Percentiles rank a stretch among this genome's conserved stretches.
phyloP scores from a whole-genome alignment of 768 basidiomycete genomes.

The Suillus placidus region DNA sequence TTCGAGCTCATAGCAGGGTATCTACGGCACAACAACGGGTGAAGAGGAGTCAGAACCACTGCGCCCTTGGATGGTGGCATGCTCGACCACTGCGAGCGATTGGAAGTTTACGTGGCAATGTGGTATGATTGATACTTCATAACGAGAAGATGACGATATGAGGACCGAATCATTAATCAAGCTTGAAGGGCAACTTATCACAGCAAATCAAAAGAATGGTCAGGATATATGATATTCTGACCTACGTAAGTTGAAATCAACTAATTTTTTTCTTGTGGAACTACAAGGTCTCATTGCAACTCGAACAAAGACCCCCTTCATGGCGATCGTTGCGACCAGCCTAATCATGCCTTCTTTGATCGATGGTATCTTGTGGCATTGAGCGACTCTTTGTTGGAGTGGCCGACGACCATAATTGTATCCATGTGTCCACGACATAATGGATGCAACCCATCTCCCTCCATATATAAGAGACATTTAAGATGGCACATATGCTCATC shows the following conservation, averaged over 20 bases:
- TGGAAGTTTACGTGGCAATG: neutral
- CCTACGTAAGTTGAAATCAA: neutral
- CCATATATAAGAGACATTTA: conserved; percentile 5
- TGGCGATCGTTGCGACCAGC: neutral
- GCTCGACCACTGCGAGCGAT: neutral
- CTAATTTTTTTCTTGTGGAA: neutral
- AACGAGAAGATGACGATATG: neutral
- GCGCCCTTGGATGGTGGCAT: neutral
- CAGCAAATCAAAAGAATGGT: neutral
- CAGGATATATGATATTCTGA: neutral
- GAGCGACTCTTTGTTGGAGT: neutral
- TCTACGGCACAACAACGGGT: too few species aligned
- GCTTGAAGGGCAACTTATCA: neutral
- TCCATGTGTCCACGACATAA: neutral
- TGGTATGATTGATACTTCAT: neutral
- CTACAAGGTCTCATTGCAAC: neutral
- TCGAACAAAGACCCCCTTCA: neutral
- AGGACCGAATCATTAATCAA: neutral
- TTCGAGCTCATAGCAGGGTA: too few species aligned
- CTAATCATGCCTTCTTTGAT: neutral
- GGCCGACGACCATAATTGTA: neutral
- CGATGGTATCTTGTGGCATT: neutral
- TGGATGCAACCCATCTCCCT: neutral
- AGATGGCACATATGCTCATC: neutral
- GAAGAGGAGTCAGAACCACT: neutral